These are phyloP conservation scores for Exophiala oligosperma DNA, from an alignment of 2,329 filamentous ascomycete species.

Conservation along the genomic window DNA sequence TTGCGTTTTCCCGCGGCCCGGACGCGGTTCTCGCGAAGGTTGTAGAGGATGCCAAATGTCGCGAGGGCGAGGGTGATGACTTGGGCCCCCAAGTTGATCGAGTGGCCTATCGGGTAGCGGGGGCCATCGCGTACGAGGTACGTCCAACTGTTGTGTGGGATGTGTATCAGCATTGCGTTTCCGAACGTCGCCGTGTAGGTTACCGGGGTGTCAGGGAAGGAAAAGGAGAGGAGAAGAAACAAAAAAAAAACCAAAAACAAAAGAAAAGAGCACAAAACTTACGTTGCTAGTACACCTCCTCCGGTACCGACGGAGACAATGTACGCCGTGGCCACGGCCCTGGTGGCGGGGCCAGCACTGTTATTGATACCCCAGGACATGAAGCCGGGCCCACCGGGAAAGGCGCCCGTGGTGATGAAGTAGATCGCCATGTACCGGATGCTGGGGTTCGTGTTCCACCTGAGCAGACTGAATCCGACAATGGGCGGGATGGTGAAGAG, in stretches of 20 bases:
- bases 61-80: slow-evolving; percentile 15
- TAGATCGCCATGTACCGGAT: slow-evolving; percentile 80
- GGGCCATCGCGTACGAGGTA: slow-evolving; percentile 43
- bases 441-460: slow-evolving; percentile 63
- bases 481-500: slow-evolving; percentile 68
- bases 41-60: slow-evolving; percentile 16
- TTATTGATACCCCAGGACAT: slow-evolving; percentile 82
- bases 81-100: slow-evolving; percentile 45
- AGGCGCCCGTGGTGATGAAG: slow-evolving; percentile 75
- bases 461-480: slow-evolving; percentile 71
- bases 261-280: slow-evolving; percentile 47
- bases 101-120: slow-evolving; percentile 53
- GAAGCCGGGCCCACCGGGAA: slow-evolving; percentile 85
- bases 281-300: slow-evolving; percentile 76
- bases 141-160: slow-evolving; percentile 8
- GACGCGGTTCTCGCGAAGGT: slow-evolving; percentile 35
- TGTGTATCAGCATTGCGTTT: neutral
- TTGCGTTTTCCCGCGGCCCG: slow-evolving; percentile 30
- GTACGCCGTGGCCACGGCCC: slow-evolving; percentile 71
- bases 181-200: too few relatives aligned
- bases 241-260: neutral
- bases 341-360: slow-evolving; percentile 23
- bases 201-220: too few relatives aligned
- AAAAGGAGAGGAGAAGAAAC: too few relatives aligned
- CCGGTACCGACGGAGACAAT: slow-evolving; percentile 77